Evolutionary conservation across 2,329 filamentous ascomycete species (phyloP).

Genomic region (Aspergillus sp.): DNA sequence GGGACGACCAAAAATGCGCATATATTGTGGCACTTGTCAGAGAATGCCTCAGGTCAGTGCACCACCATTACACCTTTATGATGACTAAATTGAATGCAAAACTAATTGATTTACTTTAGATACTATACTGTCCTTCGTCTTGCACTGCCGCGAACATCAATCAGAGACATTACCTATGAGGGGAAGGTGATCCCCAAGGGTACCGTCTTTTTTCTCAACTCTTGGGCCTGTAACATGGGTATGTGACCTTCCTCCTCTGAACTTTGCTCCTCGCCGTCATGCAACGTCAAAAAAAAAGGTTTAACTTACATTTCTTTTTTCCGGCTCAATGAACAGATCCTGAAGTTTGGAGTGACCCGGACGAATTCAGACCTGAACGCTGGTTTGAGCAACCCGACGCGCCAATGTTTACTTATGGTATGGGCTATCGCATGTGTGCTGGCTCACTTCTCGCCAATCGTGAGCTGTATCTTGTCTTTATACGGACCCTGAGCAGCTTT

Average conservation of each 20-base stretch:
- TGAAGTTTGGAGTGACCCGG: constrained; percentile 59
- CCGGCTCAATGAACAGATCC: constrained; percentile 40
- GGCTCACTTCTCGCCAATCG: constrained; percentile 63
- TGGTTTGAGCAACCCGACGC: constrained; percentile 65
- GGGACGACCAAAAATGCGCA: constrained; percentile 63
- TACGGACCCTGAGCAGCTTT: constrained; percentile 63
- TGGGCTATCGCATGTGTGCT: constrained; percentile 69
- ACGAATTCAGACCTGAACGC: constrained; percentile 60
- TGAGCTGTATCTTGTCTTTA: constrained; percentile 64
- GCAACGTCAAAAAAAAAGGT: neutral
- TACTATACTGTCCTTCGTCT: constrained; percentile 65
- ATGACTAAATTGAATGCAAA: neutral
- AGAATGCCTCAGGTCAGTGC: constrained; percentile 56
- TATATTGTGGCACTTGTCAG: constrained; percentile 65
- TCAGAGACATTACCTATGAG: constrained; percentile 60
- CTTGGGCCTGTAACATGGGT: constrained; percentile 70
- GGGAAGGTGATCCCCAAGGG: constrained; percentile 61
- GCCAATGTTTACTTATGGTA: constrained; percentile 64
- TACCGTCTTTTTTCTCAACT: constrained; percentile 65
- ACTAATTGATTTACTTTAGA: constrained; percentile 24
- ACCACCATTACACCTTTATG: neutral
- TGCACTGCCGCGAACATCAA: constrained; percentile 61
- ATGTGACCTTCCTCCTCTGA: constrained; percentile 23
- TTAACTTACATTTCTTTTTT: neutral
- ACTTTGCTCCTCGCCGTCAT: neutral